phyloP scores from a whole-genome alignment of 305 asterid genomes.

The Fraxinus velutina region DNA sequence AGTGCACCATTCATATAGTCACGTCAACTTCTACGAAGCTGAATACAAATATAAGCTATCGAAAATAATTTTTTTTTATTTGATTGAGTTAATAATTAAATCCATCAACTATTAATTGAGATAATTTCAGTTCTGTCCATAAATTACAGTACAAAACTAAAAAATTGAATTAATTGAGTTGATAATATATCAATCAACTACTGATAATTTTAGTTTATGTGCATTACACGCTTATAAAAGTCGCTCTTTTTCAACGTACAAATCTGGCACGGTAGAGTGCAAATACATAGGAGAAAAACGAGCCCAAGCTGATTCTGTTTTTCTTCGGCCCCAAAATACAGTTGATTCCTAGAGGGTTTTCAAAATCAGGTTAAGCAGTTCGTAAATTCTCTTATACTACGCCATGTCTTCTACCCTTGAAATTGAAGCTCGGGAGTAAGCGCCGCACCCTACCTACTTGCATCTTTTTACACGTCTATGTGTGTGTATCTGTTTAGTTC shows the following conservation, averaged over 20 bases:
- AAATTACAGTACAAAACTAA: background rate
- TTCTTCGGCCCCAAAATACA: background rate
- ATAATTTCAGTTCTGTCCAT: background rate
- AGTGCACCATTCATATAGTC: background rate
- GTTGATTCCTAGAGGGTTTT: slow-evolving; percentile 6
- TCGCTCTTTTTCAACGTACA: background rate
- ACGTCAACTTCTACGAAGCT: background rate
- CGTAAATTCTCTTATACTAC: slow-evolving; percentile 22
- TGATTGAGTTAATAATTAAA: background rate
- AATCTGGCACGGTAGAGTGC: background rate
- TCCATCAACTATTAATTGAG: background rate
- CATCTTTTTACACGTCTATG: background rate
- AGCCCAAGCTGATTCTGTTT: background rate
- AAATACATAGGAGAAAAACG: background rate
- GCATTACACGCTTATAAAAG: background rate
- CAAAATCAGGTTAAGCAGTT: slow-evolving; percentile 32
- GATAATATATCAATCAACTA: background rate
- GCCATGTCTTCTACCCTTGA: slow-evolving; percentile 89
- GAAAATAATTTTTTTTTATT: background rate
- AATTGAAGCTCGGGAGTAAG: slow-evolving; percentile 96
- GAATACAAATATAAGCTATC: background rate
- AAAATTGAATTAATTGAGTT: background rate
- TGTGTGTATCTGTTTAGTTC: background rate
- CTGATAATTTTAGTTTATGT: background rate
- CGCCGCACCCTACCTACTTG: background rate